A percentile compares a stretch with the other conserved stretches of the same genome.
Conservation (phyloP, 177 flowering plant species). For the Vitis hybrid region DNA sequence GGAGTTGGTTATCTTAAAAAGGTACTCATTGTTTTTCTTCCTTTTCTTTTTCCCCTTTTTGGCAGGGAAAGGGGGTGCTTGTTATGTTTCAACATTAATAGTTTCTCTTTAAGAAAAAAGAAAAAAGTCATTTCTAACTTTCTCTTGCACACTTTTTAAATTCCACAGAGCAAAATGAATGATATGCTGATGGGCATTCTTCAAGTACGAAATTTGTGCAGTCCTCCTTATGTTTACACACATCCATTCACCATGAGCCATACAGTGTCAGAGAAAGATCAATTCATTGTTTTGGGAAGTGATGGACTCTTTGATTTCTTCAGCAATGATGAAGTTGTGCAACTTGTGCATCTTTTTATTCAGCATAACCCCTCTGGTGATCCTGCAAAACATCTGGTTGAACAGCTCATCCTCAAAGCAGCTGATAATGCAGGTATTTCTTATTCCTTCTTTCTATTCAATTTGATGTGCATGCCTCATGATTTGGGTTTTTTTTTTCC, state of each 20-base stretch:
- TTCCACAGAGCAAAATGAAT: slow-evolving; percentile 2
- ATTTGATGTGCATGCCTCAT: too few relatives aligned
- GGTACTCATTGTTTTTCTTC: not conserved
- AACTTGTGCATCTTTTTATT: slow-evolving; percentile 4
- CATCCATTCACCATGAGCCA: slow-evolving; percentile 2
- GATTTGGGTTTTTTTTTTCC: too few relatives aligned
- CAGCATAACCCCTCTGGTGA: slow-evolving; percentile 6
- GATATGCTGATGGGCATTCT: slow-evolving; percentile 8
- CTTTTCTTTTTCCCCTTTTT: not conserved
- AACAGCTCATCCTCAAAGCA: slow-evolving; percentile 5
- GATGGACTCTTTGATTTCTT: slow-evolving; percentile 10
- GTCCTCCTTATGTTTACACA: slow-evolving; percentile 10
- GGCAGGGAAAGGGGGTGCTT: too few relatives aligned
- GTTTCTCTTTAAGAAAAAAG: too few relatives aligned
- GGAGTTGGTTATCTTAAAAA: slow-evolving; percentile 10
- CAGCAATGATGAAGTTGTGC: slow-evolving; percentile 6
- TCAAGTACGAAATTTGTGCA: not conserved
- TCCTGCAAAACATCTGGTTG: slow-evolving; percentile 8
- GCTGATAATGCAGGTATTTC: slow-evolving; percentile 5
- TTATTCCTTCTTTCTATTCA: too few relatives aligned
- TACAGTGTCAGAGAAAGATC: slow-evolving; percentile 3
- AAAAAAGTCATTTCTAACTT: not conserved
- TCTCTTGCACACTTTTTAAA: not conserved
- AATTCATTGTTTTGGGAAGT: slow-evolving; percentile 6
- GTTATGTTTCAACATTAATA: too few relatives aligned